Evolutionary conservation across 768 basidiomycete species (phyloP).

Genomic region (Cytidiella melzeri): DNA sequence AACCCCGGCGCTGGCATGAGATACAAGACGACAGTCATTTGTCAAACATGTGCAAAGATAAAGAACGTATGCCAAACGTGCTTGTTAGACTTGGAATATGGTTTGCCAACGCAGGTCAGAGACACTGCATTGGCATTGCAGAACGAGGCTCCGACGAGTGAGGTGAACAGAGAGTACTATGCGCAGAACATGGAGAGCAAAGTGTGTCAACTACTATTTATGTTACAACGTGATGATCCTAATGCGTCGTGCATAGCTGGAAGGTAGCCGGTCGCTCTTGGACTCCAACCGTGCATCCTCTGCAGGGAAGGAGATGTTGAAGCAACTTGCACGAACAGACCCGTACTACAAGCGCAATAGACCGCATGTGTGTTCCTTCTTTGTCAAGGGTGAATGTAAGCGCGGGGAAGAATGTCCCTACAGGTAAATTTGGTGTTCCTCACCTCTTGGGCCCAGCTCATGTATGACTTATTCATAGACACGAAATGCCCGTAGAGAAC

Average conservation of each 20-base stretch:
- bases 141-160: conserved; percentile 90
- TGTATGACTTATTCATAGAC: no score
- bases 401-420: conserved; percentile 92
- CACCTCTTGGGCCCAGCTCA: neutral
- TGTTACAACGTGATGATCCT: neutral
- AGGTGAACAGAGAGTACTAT: conserved; percentile 94
- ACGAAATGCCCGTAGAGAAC: conserved; percentile 82
- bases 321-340: conserved; percentile 89
- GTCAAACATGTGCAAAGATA: conserved; percentile 95
- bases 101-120: conserved; percentile 92
- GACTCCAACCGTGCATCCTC: conserved; percentile 57
- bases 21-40: conserved; percentile 95
- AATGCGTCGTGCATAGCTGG: conserved; percentile 41
- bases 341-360: conserved; percentile 97
- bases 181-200: conserved; percentile 89
- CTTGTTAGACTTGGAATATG: conserved; percentile 92
- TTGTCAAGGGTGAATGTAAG: conserved; percentile 89
- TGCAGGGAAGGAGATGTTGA: conserved; percentile 95
- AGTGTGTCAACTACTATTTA: conserved; percentile 35
- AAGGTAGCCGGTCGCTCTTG: conserved; percentile 61
- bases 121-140: conserved; percentile 87
- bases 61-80: conserved; percentile 98
- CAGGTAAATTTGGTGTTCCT: conserved; percentile 35
- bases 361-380: conserved; percentile 93
- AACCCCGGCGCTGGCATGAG: conserved; percentile 91